phyloP scores from a whole-genome alignment of 1,284 basidiomycete genomes.

The Austroboletus niveus region DNA sequence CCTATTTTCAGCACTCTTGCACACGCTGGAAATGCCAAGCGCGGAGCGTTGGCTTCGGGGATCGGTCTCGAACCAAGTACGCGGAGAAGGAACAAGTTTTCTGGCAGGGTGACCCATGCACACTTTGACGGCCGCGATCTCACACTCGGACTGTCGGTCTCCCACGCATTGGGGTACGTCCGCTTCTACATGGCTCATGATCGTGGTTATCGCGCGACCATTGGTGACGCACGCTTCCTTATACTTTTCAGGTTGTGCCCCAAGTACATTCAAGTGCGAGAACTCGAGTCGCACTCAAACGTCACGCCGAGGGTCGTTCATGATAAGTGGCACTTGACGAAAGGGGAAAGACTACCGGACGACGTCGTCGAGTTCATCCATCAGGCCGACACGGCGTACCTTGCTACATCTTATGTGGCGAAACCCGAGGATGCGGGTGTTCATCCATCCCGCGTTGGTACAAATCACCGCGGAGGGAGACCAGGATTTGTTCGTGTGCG shows the following conservation, averaged over 20 bases:
- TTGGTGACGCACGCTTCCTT: neutral
- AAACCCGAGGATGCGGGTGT: slow-evolving; percentile 32
- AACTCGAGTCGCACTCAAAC: slow-evolving; percentile 39
- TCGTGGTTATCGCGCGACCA: neutral
- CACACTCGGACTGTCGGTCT: slow-evolving; percentile 40
- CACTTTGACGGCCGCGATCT: slow-evolving; percentile 17
- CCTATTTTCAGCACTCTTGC: slow-evolving; percentile 44
- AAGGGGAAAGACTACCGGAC: slow-evolving; percentile 41
- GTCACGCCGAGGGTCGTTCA: slow-evolving; percentile 39
- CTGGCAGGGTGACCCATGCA: slow-evolving; percentile 42
- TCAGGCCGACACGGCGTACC: slow-evolving; percentile 49
- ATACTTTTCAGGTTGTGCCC: slow-evolving; percentile 43
- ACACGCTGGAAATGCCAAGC: neutral
- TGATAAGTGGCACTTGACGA: slow-evolving; percentile 31
- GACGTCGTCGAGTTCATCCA: slow-evolving; percentile 48
- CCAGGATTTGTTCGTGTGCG: slow-evolving; percentile 57
- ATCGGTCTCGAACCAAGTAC: slow-evolving; percentile 59
- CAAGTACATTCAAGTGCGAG: slow-evolving; percentile 59
- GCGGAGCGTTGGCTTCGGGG: slow-evolving; percentile 45
- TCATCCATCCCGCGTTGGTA: slow-evolving; percentile 57
- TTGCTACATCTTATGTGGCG: slow-evolving; percentile 52
- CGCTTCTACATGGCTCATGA: too few relatives aligned
- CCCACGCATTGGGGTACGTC: slow-evolving; percentile 51
- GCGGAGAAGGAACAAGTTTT: slow-evolving; percentile 60
- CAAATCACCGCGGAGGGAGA: slow-evolving; percentile 63